Evolutionary conservation across 345 rosid species (phyloP).

Genomic region (Arabis alpina): DNA sequence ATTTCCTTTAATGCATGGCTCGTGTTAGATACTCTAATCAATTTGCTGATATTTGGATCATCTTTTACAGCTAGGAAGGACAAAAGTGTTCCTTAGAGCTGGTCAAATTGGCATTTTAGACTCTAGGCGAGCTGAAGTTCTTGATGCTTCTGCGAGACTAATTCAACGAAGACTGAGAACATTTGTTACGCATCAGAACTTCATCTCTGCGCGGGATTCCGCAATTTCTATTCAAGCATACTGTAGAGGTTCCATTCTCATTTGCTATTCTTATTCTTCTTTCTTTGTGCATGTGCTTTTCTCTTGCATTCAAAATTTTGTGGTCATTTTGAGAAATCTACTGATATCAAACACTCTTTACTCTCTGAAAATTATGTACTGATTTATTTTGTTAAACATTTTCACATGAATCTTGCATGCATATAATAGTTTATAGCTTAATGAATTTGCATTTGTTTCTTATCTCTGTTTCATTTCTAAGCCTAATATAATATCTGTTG

Average conservation of each 20-base stretch:
- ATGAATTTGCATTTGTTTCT: conserved; percentile 4
- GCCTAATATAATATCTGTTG: conserved; percentile 33
- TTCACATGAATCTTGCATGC: conserved; percentile 11
- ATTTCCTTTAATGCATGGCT: conserved; percentile 7
- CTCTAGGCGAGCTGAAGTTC: conserved; percentile 79
- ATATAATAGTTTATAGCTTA: neutral
- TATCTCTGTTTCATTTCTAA: conserved; percentile 37
- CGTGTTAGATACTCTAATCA: conserved; percentile 5
- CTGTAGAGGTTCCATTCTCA: conserved; percentile 70
- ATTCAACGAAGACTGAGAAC: conserved; percentile 73
- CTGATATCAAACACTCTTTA: neutral
- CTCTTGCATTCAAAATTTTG: neutral
- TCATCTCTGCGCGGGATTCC: conserved; percentile 57
- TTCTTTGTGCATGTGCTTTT: conserved; percentile 23
- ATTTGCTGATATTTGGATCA: conserved; percentile 30
- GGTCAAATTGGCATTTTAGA: conserved; percentile 96
- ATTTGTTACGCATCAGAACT: conserved; percentile 61
- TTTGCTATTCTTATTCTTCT: conserved; percentile 25
- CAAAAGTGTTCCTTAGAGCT: conserved; percentile 94
- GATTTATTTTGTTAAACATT: conserved; percentile 27
- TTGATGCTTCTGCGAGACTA: conserved; percentile 76
- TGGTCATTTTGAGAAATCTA: conserved; percentile 10
- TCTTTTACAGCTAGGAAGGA: conserved; percentile 80
- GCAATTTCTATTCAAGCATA: conserved; percentile 78
- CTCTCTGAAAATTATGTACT: conserved; percentile 3